These are phyloP conservation scores for Tolypocladium paradoxum DNA, from an alignment of 2,329 filamentous ascomycete genomes.

Conservation along the genomic window DNA sequence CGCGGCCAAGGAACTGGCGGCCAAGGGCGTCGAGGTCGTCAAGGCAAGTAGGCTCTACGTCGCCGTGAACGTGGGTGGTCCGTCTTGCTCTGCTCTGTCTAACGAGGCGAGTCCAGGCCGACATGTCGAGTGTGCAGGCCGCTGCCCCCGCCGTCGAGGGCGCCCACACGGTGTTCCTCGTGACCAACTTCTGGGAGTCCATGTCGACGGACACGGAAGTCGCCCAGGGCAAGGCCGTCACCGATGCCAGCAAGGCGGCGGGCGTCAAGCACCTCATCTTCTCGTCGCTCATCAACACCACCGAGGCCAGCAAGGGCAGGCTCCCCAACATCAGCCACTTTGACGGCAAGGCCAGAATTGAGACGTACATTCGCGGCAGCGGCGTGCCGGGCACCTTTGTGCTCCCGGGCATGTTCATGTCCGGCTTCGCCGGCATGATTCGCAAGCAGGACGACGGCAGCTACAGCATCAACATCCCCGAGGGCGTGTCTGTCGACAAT, in stretches of 20 bases:
- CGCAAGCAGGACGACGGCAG: slow-evolving; percentile 17
- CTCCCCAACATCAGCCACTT: slow-evolving; percentile 35
- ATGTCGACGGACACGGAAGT: slow-evolving; percentile 23
- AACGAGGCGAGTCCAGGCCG: slow-evolving; percentile 19
- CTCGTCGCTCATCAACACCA: slow-evolving; percentile 31
- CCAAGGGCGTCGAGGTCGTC: slow-evolving; percentile 32
- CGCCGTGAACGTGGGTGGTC: neutral
- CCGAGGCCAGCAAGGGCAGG: slow-evolving; percentile 23
- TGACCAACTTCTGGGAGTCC: slow-evolving; percentile 28
- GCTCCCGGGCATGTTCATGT: slow-evolving; percentile 43
- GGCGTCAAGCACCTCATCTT: slow-evolving; percentile 35
- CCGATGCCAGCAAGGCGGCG: slow-evolving; percentile 31
- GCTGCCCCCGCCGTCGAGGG: slow-evolving; percentile 27
- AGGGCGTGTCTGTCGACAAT: slow-evolving; percentile 14
- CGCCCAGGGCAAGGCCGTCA: slow-evolving; percentile 32
- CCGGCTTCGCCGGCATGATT: slow-evolving; percentile 27
- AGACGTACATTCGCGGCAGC: slow-evolving; percentile 41
- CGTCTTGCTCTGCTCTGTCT: neutral
- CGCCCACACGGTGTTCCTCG: slow-evolving; percentile 31
- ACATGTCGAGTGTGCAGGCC: slow-evolving; percentile 25
- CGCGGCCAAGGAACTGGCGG: slow-evolving; percentile 24
- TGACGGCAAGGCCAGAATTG: slow-evolving; percentile 45
- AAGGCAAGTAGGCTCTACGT: slow-evolving; percentile 14
- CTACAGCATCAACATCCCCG: slow-evolving; percentile 17
- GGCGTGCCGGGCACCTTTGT: slow-evolving; percentile 41